These are phyloP conservation scores for Colletotrichum sp. DNA, from an alignment of 2,329 filamentous ascomycete species.

Conservation along the genomic window DNA sequence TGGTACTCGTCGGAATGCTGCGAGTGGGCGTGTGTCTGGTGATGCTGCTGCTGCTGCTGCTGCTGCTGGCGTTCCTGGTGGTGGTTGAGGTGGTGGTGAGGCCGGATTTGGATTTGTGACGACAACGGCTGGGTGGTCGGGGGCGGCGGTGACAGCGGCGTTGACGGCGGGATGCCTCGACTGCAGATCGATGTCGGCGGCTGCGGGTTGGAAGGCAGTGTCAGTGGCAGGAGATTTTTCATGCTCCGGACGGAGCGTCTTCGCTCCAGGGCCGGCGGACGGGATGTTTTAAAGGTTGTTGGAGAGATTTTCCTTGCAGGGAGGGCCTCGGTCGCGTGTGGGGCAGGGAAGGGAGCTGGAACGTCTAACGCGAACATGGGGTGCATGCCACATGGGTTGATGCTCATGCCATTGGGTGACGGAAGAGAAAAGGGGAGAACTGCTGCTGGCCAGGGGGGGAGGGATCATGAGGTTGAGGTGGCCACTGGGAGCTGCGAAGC, in stretches of 20 bases:
- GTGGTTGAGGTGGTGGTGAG: neutral
- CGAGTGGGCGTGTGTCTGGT: neutral
- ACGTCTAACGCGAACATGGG: conserved; percentile 24
- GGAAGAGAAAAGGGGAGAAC: conserved; percentile 9
- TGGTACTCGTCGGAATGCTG: neutral
- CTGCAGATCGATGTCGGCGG: neutral
- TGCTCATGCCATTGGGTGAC: conserved; percentile 20
- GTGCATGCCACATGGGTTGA: conserved; percentile 22
- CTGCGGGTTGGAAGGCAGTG: conserved; percentile 30
- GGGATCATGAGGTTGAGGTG: neutral
- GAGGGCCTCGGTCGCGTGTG: conserved; percentile 17
- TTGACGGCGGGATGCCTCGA: neutral
- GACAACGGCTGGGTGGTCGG: neutral
- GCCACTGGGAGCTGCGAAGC: conserved; percentile 4
- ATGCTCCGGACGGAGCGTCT: conserved; percentile 43
- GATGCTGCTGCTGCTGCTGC: neutral
- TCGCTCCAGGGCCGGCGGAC: conserved; percentile 25
- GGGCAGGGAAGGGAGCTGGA: conserved; percentile 23
- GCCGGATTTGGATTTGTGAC: neutral
- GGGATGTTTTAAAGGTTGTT: conserved; percentile 20
- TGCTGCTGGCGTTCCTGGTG: neutral
- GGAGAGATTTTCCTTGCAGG: conserved; percentile 22
- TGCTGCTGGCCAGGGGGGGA: neutral
- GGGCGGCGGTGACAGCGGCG: neutral
- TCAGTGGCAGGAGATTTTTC: conserved; percentile 42